Base-by-base conservation (phyloP, 2,329 filamentous ascomycete species). In the Ophiostoma sp. region DNA sequence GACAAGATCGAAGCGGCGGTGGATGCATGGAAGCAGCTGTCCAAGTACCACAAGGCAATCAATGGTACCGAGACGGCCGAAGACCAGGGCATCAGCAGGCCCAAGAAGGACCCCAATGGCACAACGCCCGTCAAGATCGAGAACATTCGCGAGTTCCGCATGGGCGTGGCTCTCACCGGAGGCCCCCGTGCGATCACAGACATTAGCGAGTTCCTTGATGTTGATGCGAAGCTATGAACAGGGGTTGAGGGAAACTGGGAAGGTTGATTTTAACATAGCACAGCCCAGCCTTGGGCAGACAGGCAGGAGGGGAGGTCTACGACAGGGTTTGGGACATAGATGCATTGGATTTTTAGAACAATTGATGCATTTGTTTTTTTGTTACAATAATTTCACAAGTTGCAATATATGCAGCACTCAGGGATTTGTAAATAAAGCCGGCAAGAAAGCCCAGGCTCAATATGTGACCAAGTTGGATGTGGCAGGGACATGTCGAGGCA, bases 121-220 rank as follows among this genome's bases (percentile, higher is more conserved):
- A 86, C 86, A 1, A 85, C 84, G 73, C 86, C 90, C 0, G 82
- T 87, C 22, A 83, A 91, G 70, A 94, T 98, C 78, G 89, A 89
- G 64, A 93, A 97, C 79, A 91, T 97, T 2, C 87, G 92, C 75
- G 87, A 88, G 39, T 98, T 92, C 87, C 97, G 96, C 86, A 90
- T 93, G 0, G 86, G 89, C 17, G 85, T 98, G 78, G 84, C 88
- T 74, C 87, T 93, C 36, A 96, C 91, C 76, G 86, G 88, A 28
- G 95, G 93, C 0, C 89, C 94, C 1, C 87, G 87, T 75, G 89
- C 95, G 0, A 88, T 93, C 39, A 91, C 88, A 79, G 92, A 96
- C 76, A 82, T 98, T 72, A 91, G 87, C 75, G 92, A 94, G 79
- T 98, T 95, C 81, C 93, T 97, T 80, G 95, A 98, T 74, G 85